Evolutionary conservation across 1,284 basidiomycete species (phyloP).

Genomic region (Golubevia sp.): DNA sequence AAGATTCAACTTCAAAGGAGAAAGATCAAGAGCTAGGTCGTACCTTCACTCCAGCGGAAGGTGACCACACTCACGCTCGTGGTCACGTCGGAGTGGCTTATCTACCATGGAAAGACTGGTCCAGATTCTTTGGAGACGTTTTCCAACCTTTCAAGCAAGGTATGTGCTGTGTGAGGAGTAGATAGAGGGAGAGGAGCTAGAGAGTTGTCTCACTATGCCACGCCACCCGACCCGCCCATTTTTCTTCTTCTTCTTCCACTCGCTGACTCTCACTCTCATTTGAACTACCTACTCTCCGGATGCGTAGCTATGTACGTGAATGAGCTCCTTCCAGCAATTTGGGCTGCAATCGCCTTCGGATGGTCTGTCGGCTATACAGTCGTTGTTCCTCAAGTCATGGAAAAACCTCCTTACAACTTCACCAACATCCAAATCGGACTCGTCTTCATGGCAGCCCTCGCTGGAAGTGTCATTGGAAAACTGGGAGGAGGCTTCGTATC

Average conservation of each 20-base stretch:
- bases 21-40: neutral
- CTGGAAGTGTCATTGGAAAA: constrained; percentile 33
- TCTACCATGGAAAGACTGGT: constrained; percentile 33
- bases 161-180: too few species aligned
- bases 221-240: too few species aligned
- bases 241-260: too few species aligned
- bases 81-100: constrained; percentile 28
- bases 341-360: constrained; percentile 34
- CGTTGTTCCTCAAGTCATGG: constrained; percentile 28
- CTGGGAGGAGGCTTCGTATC: constrained; percentile 27
- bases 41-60: constrained; percentile 7
- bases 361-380: constrained; percentile 39
- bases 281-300: neutral
- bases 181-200: too few species aligned
- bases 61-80: constrained; percentile 10
- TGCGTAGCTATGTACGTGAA: constrained; percentile 23
- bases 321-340: constrained; percentile 25
- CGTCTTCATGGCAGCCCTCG: constrained; percentile 29
- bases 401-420: constrained; percentile 30
- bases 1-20: neutral
- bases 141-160: constrained; percentile 16
- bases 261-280: neutral
- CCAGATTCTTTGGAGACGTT: constrained; percentile 24
- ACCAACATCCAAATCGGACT: constrained; percentile 25
- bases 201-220: too few species aligned